Base-by-base conservation (phyloP, 2,329 filamentous ascomycete genomes). In the Scedosporium dehoogii region DNA sequence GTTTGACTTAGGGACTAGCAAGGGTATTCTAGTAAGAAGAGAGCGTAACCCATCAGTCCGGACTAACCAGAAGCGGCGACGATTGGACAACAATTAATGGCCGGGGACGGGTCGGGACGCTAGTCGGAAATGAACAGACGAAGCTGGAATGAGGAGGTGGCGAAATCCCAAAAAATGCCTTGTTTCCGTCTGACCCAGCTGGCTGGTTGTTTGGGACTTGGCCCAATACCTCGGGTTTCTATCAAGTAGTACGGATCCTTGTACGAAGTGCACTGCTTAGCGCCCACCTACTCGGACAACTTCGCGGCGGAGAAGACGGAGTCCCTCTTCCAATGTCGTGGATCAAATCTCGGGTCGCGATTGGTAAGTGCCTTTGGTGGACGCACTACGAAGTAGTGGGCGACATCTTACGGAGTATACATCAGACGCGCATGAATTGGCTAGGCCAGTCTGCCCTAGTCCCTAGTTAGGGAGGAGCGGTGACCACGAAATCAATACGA, bases 31-130 rank as follows among this genome's bases (percentile, higher is more conserved):
- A n/a, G n/a, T n/a, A 53, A 12, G 18, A n/a, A 53, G 23, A 53
- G 23, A n/a, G 12, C 23, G 14, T 6, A 12, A 25, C 23, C 38
- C 38, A 29, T 18, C 58, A 21, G 58, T 14, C 3, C 16, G 55
- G 29, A 1, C 58, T 60, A 51, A 29, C 58, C 58, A 23, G 7
- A 53, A 53, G 23, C 5, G 21, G 48, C 21, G n/a, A 25, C 48
- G 7, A 48, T 51, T 10, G 25, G 58, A 48, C 27, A 53, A 33
- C 42, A 33, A 46, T 33, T 7, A 33, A 33, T n/a, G 27, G 58
- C 25, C 58, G 48, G 38, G 44, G 25, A 38, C 42, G 58, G 58
- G 42, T 51, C 58, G 42, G 58, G 58, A 51, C 44, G 44, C 42
- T 21, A 21, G 58, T 18, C 23, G 58, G 42, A 27, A 16, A 29